Evolutionary conservation across 78 protist species (phyloP), one percentile per base, ranked within the genome.

Genomic region (Dictyostelium intermedium): DNA sequence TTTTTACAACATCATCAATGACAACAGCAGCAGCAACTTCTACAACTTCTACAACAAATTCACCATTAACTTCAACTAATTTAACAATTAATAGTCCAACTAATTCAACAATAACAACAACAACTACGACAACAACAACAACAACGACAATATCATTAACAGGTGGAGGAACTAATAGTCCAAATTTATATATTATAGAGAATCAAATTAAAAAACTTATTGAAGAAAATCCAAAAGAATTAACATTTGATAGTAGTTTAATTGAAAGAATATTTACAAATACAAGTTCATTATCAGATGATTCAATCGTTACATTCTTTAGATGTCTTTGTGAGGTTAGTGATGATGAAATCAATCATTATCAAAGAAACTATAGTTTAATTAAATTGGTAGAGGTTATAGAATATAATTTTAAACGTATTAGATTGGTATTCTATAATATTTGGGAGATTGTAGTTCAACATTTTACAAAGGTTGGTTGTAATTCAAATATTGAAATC

Each of bases 321-420:
- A 69, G 83, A 37, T 60, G 84, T 63, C 95, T 98, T n/a, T 96
- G 98, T 72, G 96, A 83, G 5, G 98, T 98, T 37, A 87, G 98
- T 2, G 83, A 82, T 6, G 98, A 96, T 41, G 99, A 99, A 91
- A 87, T 98, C 61, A 39, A 32, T 39, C 25, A 18, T 18, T 76
- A 45, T 23, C 95, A 98, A 43, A 97, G 99, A 23, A 97, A 95
- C 82, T 99, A 93, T 87, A 70, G 93, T 72, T 96, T 99, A 34
- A 98, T 98, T 80, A 99, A 99, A 95, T 61, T 98, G 81, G 98
- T 98, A 18, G 99, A 98, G 47, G 74, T 98, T 25, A 97, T 99
- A 25, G 91, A 97, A 87, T 97, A 94, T 95, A 99, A 99, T 91
- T 97, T 99, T 96, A 85, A 78, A 35, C 97, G 99, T 53, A 93